Evolutionary conservation across 1,284 basidiomycete species (phyloP), one percentile per base, ranked within the genome.

Genomic region (Rhodotorula sp.): DNA sequence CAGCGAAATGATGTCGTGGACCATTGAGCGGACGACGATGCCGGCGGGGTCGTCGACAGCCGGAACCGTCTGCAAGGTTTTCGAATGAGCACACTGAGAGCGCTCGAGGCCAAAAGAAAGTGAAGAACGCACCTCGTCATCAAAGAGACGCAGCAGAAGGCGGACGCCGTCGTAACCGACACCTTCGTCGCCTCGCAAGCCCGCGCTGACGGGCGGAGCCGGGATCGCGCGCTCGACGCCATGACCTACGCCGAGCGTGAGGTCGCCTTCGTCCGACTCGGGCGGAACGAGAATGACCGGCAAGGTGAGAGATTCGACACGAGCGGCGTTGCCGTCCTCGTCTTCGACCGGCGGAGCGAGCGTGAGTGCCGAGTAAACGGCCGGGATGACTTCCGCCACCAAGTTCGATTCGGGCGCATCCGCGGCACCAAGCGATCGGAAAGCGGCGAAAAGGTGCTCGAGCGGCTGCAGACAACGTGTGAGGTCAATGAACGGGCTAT

Each of bases 1-100:
- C 45, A 98, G 90, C 76, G 93, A 88, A 66, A 97, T 83, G 60
- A 91, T 87, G 79, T 98, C 95, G n/a, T 88, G 82, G 15, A 97
- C 80, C 38, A 89, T 84, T 15, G 89, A 86, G 34, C 90, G 90
- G 34, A 50, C 34, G 56, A 71, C 43, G 54, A 70, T 55, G 43
- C 75, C 72, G 28, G 69, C 60, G 52, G 75, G 38, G 70, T 68
- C 62, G 56, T 66, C 62, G 19, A 31, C 18, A 23, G 47, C n/a
- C 6, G 76, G 76, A 1, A 75, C 73, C 14, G 68, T 60, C 72
- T 72, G 62, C 15, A 34, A 2, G 19, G 19, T 21, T 52, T 18
- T 56, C 21, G 19, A 26, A 52, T 47, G n/a, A 56, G 45, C 28
- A 8, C 26, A 8, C 21, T 19, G 49, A 55, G 54, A 15, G 26